Evolutionary conservation across 169 alveolate species (phyloP).

Genomic region (Eimeria acervulina): DNA sequence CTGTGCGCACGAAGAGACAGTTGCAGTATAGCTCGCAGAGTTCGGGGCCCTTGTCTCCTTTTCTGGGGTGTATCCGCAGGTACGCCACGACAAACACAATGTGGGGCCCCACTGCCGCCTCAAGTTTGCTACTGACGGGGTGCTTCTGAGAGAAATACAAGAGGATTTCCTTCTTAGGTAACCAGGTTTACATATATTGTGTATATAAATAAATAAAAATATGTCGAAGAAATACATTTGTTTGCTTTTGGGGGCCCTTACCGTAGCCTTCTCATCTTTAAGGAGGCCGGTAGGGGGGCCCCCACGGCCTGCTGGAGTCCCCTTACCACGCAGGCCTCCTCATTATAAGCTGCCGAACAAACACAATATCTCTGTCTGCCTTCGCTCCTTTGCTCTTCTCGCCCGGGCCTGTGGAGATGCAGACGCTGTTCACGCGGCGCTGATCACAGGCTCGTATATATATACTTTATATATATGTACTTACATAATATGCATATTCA

Average conservation of each 20-base stretch:
- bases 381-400: too few species aligned
- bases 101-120: constrained; percentile 84
- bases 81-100: constrained; percentile 84
- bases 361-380: background rate
- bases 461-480: too few species aligned
- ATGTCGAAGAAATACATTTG: too few species aligned
- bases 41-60: background rate
- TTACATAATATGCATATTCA: too few species aligned
- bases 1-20: background rate
- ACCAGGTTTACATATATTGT: too few species aligned
- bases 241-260: background rate
- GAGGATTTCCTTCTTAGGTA: constrained; percentile 85
- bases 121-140: constrained; percentile 99
- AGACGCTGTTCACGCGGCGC: background rate
- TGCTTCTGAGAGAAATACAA: constrained; percentile 96
- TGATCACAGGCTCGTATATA: background rate
- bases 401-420: background rate
- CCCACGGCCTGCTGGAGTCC: background rate
- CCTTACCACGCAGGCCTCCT: background rate
- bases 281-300: background rate
- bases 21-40: too few species aligned
- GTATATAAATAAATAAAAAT: too few species aligned
- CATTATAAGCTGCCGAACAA: background rate
- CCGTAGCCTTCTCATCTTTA: background rate
- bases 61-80: constrained; percentile 62